phyloP scores from a whole-genome alignment of 257 asterid genomes.

The Gardenia jasminoides region DNA sequence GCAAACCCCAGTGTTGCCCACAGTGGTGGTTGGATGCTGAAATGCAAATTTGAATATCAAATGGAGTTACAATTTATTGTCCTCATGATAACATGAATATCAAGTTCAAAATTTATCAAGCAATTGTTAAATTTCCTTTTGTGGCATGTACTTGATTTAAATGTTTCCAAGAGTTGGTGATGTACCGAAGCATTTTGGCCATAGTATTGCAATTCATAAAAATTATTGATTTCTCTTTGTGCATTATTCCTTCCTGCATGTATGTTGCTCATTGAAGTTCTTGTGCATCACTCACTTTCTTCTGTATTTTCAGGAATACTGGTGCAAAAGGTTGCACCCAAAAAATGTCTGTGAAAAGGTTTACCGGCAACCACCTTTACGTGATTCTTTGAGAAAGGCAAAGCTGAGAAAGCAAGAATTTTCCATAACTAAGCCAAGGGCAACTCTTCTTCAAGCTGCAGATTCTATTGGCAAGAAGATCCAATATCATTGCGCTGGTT shows the following conservation, averaged over 20 bases:
- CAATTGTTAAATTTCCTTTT: background rate
- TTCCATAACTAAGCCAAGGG: constrained; percentile 70
- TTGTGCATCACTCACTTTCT: constrained; percentile 18
- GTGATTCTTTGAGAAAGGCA: constrained; percentile 92
- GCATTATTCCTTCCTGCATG: background rate
- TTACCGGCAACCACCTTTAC: constrained; percentile 92
- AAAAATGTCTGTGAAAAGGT: constrained; percentile 97
- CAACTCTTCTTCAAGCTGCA: constrained; percentile 74
- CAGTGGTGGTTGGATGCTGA: background rate
- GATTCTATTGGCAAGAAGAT: constrained; percentile 90
- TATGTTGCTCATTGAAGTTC: constrained; percentile 6
- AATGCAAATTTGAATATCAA: background rate
- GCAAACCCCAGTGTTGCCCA: background rate
- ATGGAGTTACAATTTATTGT: background rate
- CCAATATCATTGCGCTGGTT: constrained; percentile 87
- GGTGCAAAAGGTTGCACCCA: constrained; percentile 96
- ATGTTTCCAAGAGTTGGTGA: background rate
- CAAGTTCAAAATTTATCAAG: background rate
- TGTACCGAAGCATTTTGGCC: background rate
- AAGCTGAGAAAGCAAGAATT: constrained; percentile 86
- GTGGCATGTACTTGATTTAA: background rate
- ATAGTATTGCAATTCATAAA: background rate
- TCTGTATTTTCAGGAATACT: constrained; percentile 62
- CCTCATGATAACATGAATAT: background rate
- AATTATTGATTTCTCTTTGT: background rate